Evolutionary conservation across 495 filamentous ascomycete species (phyloP).

Genomic region (Aspergillus panamensis): DNA sequence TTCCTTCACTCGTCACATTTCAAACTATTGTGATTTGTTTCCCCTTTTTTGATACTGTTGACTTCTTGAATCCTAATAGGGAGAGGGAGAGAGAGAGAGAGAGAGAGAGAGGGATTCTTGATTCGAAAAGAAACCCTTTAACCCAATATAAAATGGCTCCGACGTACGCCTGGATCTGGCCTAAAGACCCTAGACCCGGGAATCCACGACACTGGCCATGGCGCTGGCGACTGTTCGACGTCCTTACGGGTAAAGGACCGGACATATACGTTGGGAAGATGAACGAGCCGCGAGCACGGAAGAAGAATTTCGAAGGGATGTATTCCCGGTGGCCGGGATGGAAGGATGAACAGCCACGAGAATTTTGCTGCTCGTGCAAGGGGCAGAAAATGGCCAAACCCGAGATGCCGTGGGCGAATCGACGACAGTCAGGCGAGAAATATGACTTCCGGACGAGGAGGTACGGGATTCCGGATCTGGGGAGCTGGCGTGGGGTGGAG

Average conservation of each 20-base stretch:
- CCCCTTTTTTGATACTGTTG: too few species aligned
- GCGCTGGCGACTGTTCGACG: constrained; percentile 34
- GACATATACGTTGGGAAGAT: constrained; percentile 42
- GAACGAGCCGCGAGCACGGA: background rate
- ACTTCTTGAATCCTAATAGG: background rate
- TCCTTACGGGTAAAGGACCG: constrained; percentile 40
- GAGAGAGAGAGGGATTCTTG: background rate
- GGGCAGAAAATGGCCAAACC: background rate
- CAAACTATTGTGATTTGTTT: too few species aligned
- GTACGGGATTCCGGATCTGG: constrained; percentile 29
- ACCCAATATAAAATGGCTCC: constrained; percentile 17
- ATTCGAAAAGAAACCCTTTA: background rate
- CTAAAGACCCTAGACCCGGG: constrained; percentile 39
- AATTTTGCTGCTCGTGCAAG: background rate
- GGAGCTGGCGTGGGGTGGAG: constrained; percentile 32
- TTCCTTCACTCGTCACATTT: too few species aligned
- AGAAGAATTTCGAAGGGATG: background rate
- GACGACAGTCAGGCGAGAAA: constrained; percentile 12
- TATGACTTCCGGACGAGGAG: constrained; percentile 34
- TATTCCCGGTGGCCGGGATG: constrained; percentile 26
- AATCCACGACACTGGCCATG: constrained; percentile 34
- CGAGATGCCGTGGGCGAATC: constrained; percentile 18
- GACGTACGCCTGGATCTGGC: constrained; percentile 36
- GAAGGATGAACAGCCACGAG: constrained; percentile 7
- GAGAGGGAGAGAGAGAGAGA: background rate